Evolutionary conservation across 768 basidiomycete genomes (phyloP).

Genomic region (Podaxis sp.): DNA sequence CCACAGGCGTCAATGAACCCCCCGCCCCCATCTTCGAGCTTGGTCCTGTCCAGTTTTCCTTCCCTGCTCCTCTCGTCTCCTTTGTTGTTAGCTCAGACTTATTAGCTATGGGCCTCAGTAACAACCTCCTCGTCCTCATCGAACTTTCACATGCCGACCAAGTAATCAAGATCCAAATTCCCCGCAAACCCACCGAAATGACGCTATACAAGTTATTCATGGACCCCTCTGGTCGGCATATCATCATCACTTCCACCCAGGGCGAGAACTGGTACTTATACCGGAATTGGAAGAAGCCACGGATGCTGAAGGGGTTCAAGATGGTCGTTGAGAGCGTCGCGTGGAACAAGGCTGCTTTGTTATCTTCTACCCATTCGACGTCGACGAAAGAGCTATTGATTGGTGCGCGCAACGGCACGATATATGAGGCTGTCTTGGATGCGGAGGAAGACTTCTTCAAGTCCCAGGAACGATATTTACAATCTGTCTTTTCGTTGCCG

Average conservation of each 20-base stretch:
- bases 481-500: slow-evolving; percentile 71
- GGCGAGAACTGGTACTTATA: slow-evolving; percentile 96
- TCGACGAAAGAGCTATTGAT: slow-evolving; percentile 86
- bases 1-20: slow-evolving; percentile 42
- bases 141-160: slow-evolving; percentile 88
- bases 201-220: slow-evolving; percentile 82
- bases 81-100: slow-evolving; percentile 86
- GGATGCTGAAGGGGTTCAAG: slow-evolving; percentile 75
- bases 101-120: slow-evolving; percentile 79
- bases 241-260: slow-evolving; percentile 80
- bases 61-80: slow-evolving; percentile 80
- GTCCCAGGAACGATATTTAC: slow-evolving; percentile 78
- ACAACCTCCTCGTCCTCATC: slow-evolving; percentile 81
- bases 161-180: slow-evolving; percentile 77
- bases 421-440: slow-evolving; percentile 88
- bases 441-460: slow-evolving; percentile 93
- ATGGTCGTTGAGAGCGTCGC: slow-evolving; percentile 89
- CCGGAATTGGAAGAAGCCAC: slow-evolving; percentile 78
- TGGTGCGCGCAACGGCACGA: slow-evolving; percentile 79
- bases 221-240: slow-evolving; percentile 91
- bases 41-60: slow-evolving; percentile 85
- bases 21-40: slow-evolving; percentile 73
- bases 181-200: slow-evolving; percentile 74
- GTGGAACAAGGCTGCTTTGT: slow-evolving; percentile 77
- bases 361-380: slow-evolving; percentile 64